Evolutionary conservation across 306 rosid species (phyloP), one percentile per base, ranked within the genome.

Genomic region (Sicyos baderoa): DNA sequence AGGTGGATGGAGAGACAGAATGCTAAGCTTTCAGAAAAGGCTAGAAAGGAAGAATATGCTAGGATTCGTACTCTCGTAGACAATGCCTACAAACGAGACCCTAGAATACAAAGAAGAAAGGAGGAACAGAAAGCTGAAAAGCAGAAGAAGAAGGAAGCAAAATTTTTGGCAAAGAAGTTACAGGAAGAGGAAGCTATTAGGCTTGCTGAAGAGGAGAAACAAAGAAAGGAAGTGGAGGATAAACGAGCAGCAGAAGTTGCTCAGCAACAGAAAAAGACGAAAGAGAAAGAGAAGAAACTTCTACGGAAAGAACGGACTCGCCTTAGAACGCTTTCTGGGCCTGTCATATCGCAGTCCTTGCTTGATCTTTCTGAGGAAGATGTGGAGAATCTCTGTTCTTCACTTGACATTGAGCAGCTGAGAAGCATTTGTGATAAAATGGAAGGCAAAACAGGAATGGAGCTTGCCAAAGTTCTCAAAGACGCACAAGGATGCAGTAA

Each of bases 1-100:
- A 84, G 99, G 80, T 94, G 97, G 97, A 94, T 94, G 97, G 99
- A 94, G 80, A 94, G 99, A 81, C 97, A 90, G 79, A 94, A 90
- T 84, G 90, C 89, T 19, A 94, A 94, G 69, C 88, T 90, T 74
- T 37, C 96, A 0, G 99, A 94, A 74, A 94, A 90, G 82, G 96
- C 96, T 44, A 88, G 97, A 81, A 94, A 94, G 83, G 99, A 94
- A 74, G 99, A 94, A 45, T 78, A 82, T 84, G 86, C 81, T n/a
- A 80, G 99, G 77, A 50, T 94, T 21, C 99, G 99, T 50, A 48
- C 82, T 56, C 96, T 94, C 54, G 95, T 94, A 66, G 99, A 90
- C 82, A 94, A 86, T 76, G 97, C 99, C 15, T 88, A 94, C 72
- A 94, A 83, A 80, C 86, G 91, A 77, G 99, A 94, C 77, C 97